These are phyloP conservation scores for Ceratobasidium sp. DNA, from an alignment of 1,284 basidiomycete species.

Conservation along the genomic window DNA sequence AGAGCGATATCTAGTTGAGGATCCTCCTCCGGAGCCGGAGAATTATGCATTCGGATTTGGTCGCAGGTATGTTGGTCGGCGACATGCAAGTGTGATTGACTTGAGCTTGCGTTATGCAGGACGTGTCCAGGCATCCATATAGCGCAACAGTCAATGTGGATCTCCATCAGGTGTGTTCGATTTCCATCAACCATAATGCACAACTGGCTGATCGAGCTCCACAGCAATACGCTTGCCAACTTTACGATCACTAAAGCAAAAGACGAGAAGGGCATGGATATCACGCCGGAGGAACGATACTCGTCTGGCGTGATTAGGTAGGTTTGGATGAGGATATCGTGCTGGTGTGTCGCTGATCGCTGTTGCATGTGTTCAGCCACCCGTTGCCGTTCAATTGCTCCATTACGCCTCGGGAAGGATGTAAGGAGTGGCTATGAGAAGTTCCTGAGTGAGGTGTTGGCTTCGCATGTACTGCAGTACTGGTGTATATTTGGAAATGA, in stretches of 20 bases:
- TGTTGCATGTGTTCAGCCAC: not conserved
- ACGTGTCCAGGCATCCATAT: constrained; percentile 32
- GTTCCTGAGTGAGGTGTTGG: not conserved
- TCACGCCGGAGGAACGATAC: constrained; percentile 7
- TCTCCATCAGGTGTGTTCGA: constrained; percentile 20
- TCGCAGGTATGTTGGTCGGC: not conserved
- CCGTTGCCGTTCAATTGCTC: constrained; percentile 17
- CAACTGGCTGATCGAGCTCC: too few relatives aligned
- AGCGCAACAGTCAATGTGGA: constrained; percentile 37
- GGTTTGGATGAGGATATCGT: not conserved
- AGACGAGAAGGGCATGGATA: constrained; percentile 17
- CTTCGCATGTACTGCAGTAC: too few relatives aligned
- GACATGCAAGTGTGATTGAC: not conserved
- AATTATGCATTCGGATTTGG: constrained; percentile 37
- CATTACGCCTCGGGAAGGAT: not conserved
- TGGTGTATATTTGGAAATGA: too few relatives aligned
- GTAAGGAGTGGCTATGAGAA: not conserved
- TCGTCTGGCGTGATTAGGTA: constrained; percentile 18
- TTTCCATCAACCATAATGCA: too few relatives aligned
- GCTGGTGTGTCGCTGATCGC: too few relatives aligned
- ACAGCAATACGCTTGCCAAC: constrained; percentile 15
- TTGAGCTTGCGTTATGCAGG: not conserved
- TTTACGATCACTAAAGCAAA: constrained; percentile 16
- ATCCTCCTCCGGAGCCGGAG: constrained; percentile 55
- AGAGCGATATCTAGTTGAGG: constrained; percentile 90